Evolutionary conservation across 495 filamentous ascomycete genomes (phyloP).

Genomic region (Penicillium pancosmium): DNA sequence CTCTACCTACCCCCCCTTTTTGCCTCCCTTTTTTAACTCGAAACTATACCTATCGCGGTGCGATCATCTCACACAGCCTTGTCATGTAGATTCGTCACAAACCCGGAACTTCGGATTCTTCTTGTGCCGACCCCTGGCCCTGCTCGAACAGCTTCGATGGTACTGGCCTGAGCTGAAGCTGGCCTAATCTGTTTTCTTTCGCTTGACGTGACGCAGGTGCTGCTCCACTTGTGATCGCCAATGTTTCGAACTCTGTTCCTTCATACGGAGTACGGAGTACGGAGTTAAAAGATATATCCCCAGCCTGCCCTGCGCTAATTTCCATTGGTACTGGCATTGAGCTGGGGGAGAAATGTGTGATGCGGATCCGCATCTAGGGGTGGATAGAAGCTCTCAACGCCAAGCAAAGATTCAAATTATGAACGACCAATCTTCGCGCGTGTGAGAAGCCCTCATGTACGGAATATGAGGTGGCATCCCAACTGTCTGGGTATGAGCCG

Average conservation of each 20-base stretch:
- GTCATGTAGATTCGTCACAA: neutral
- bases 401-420: too few relatives aligned
- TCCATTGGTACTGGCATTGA: neutral
- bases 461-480: too few relatives aligned
- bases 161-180: neutral
- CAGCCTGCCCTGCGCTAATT: neutral
- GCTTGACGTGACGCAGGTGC: neutral
- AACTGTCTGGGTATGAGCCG: too few relatives aligned
- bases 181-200: neutral
- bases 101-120: neutral
- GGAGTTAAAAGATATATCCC: neutral
- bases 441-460: too few relatives aligned
- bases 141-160: neutral
- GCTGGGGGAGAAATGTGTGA: too few relatives aligned
- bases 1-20: neutral
- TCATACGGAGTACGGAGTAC: too few relatives aligned
- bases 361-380: too few relatives aligned
- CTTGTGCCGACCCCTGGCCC: neutral
- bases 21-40: neutral
- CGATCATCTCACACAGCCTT: neutral
- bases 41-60: constrained; percentile 1
- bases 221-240: neutral
- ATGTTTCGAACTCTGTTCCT: neutral
- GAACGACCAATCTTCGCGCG: too few relatives aligned
- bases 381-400: too few relatives aligned